Conservation (phyloP, 2,329 filamentous ascomycete species). For the Metarhizium rileyi region DNA sequence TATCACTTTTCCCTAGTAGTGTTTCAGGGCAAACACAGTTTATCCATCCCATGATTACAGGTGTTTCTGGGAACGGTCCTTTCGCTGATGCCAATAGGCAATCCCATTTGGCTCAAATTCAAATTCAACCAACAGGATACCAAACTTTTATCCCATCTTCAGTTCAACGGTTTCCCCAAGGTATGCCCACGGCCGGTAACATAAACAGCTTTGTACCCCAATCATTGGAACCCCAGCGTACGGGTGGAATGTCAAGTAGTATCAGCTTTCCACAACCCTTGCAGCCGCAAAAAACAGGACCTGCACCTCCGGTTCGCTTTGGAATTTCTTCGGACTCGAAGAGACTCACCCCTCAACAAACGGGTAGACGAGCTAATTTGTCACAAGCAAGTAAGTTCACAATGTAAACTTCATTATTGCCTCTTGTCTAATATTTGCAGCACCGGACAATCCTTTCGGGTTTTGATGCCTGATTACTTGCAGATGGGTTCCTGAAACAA, state of each 20-base stretch:
- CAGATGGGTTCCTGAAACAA: neutral
- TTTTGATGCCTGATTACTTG: conserved; percentile 23
- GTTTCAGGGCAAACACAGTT: conserved; percentile 20
- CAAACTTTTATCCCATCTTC: conserved; percentile 26
- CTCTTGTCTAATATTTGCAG: conserved; percentile 18
- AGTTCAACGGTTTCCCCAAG: conserved; percentile 34
- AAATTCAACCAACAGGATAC: conserved; percentile 58
- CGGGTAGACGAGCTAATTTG: conserved; percentile 82
- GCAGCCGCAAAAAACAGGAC: conserved; percentile 44
- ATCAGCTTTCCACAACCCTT: conserved; percentile 42
- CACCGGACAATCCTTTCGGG: conserved; percentile 45
- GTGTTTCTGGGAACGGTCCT: conserved; percentile 28
- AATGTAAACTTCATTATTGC: neutral
- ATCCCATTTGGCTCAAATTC: conserved; percentile 37
- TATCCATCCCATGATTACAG: conserved; percentile 43
- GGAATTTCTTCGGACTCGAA: conserved; percentile 65
- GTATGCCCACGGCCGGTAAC: conserved; percentile 29
- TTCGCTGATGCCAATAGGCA: conserved; percentile 28
- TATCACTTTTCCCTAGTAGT: conserved; percentile 28
- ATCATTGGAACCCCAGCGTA: conserved; percentile 50
- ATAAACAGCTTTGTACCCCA: conserved; percentile 51
- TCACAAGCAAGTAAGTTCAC: conserved; percentile 83
- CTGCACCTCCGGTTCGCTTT: conserved; percentile 80
- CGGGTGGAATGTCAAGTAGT: conserved; percentile 41
- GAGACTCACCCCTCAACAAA: conserved; percentile 76